A percentile compares a stretch with the other conserved stretches of the same genome.
phyloP scores from a whole-genome alignment of 2,329 filamentous ascomycete species.

The Penicillium paneum region DNA sequence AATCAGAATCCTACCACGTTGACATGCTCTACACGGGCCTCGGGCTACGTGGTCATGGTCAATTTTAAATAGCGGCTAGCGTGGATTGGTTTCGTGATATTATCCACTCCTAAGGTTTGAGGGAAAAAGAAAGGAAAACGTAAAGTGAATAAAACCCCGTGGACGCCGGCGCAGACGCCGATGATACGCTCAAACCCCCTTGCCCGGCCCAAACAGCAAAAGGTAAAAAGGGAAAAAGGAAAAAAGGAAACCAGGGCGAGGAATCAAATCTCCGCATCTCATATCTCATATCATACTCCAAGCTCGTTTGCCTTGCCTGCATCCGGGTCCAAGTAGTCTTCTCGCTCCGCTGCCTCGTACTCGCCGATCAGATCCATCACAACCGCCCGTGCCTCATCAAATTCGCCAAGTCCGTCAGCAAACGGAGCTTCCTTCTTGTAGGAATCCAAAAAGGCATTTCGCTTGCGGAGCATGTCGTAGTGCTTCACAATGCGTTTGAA shows the following conservation, averaged over 20 bases:
- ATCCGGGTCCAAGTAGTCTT: constrained; percentile 81
- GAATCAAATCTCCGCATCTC: neutral
- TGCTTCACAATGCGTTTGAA: constrained; percentile 92
- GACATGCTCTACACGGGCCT: neutral
- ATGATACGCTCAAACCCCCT: constrained; percentile 24
- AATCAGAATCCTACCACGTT: constrained; percentile 7
- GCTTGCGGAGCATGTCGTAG: constrained; percentile 91
- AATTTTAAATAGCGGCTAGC: constrained; percentile 8
- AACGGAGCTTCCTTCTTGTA: constrained; percentile 97
- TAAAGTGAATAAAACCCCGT: neutral
- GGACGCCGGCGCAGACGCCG: constrained; percentile 15
- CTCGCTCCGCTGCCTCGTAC: constrained; percentile 91
- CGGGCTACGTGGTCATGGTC: constrained; percentile 17
- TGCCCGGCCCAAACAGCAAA: constrained; percentile 16
- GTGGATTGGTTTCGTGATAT: constrained; percentile 7
- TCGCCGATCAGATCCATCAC: constrained; percentile 87
- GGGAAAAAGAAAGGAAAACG: neutral
- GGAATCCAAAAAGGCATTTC: constrained; percentile 91
- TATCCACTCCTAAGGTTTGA: neutral
- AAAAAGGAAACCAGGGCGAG: neutral
- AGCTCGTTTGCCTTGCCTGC: constrained; percentile 46
- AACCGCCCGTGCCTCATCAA: constrained; percentile 90
- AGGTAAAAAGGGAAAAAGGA: constrained; percentile 1
- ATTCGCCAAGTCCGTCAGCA: constrained; percentile 84
- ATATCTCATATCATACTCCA: constrained; percentile 22